These are phyloP conservation scores for Psidium guajava DNA, from an alignment of 345 rosid species.

Conservation along the genomic window DNA sequence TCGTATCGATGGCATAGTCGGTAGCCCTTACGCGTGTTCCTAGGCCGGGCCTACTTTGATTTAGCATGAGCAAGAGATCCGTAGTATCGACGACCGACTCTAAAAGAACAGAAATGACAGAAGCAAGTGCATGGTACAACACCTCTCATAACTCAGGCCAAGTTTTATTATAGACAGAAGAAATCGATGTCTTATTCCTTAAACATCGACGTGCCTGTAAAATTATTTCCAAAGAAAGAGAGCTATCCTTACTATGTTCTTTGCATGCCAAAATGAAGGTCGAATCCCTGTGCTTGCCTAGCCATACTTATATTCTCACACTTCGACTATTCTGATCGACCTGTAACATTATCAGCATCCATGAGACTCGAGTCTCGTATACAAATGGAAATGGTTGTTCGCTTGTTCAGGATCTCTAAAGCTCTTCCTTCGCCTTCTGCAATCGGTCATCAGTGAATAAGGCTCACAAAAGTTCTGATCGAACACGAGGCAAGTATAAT, in stretches of 20 bases:
- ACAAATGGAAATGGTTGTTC: not conserved
- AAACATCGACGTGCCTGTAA: not conserved
- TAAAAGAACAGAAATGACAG: not conserved
- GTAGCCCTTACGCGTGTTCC: not conserved
- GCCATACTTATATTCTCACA: not conserved
- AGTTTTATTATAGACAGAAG: not conserved
- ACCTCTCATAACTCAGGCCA: not conserved
- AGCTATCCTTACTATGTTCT: not conserved
- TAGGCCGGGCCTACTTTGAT: not conserved
- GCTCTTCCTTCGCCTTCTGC: not conserved
- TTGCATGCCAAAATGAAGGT: not conserved
- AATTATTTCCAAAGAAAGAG: not conserved
- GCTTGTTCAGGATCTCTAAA: not conserved
- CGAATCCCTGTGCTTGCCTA: not conserved
- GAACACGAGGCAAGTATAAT: not conserved
- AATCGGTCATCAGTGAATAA: not conserved
- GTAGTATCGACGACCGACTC: not conserved
- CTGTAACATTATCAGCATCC: not conserved
- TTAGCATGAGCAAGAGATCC: not conserved
- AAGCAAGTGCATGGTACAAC: not conserved
- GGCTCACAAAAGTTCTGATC: not conserved
- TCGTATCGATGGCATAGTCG: not conserved
- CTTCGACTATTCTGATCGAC: not conserved
- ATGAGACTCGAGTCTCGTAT: not conserved
- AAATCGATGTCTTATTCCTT: not conserved